phyloP scores from a whole-genome alignment of 2,329 filamentous ascomycete species.

The Talaromyces piceae region DNA sequence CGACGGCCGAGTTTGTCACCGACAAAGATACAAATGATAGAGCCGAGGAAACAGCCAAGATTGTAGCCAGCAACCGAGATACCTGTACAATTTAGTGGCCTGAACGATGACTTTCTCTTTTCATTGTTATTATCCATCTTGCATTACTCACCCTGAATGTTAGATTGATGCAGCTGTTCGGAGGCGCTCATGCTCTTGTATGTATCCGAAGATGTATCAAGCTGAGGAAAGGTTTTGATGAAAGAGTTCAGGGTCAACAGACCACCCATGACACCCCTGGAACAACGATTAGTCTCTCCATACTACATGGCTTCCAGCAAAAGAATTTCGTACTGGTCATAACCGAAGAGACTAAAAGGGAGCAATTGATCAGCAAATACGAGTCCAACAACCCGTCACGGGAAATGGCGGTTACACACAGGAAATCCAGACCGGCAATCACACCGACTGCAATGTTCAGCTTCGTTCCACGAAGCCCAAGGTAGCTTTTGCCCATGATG shows the following conservation, averaged over 20 bases:
- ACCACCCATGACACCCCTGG: constrained; percentile 67
- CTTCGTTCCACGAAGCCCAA: constrained; percentile 57
- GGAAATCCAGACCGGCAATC: constrained; percentile 66
- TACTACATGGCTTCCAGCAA: neutral
- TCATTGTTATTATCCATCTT: too few species aligned
- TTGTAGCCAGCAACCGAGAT: constrained; percentile 39
- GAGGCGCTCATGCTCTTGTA: constrained; percentile 11
- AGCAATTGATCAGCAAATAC: too few species aligned
- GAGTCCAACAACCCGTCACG: too few species aligned
- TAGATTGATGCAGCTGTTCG: constrained; percentile 23
- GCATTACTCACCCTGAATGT: constrained; percentile 31
- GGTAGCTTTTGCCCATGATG: constrained; percentile 40
- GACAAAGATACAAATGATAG: constrained; percentile 43
- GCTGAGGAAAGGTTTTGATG: constrained; percentile 46
- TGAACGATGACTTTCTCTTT: neutral
- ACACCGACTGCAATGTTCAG: constrained; percentile 63
- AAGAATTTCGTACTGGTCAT: constrained; percentile 51
- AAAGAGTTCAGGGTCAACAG: constrained; percentile 63
- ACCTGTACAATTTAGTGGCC: constrained; percentile 19
- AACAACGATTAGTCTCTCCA: constrained; percentile 13
- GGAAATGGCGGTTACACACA: too few species aligned
- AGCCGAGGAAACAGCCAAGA: constrained; percentile 45
- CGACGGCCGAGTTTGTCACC: constrained; percentile 47
- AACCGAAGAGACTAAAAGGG: constrained; percentile 42
- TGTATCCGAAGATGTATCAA: constrained; percentile 40